phyloP scores from a whole-genome alignment of 208 protist genomes.

The Leishmania lainsoni region DNA sequence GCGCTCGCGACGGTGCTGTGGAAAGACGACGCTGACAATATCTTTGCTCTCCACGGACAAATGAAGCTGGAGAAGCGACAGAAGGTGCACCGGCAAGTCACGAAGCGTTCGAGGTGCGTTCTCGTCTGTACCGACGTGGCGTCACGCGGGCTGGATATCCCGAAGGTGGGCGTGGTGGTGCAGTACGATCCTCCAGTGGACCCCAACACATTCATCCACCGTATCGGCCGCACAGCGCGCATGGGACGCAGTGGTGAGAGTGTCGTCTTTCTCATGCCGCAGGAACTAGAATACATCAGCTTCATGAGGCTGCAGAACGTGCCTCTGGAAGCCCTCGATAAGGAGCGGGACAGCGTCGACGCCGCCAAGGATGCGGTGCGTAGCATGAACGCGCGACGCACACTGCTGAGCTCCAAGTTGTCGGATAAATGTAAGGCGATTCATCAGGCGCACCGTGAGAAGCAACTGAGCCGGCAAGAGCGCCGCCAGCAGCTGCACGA shows the following conservation, averaged over 20 bases:
- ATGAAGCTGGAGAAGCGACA: constrained; percentile 91
- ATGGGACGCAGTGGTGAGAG: constrained; percentile 93
- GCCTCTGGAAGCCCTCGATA: constrained; percentile 70
- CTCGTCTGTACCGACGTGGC: constrained; percentile 97
- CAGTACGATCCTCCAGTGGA: constrained; percentile 98
- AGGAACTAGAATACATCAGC: constrained; percentile 93
- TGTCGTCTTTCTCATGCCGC: constrained; percentile 93
- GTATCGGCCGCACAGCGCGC: constrained; percentile 96
- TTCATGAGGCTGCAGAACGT: constrained; percentile 94
- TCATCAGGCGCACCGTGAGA: constrained; percentile 72
- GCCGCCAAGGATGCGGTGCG: constrained; percentile 50
- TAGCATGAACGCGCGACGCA: constrained; percentile 71
- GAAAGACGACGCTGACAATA: constrained; percentile 51
- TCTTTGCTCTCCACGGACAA: constrained; percentile 92
- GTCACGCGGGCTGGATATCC: constrained; percentile 96
- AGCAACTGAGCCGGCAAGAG: constrained; percentile 72
- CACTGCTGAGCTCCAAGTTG: constrained; percentile 67
- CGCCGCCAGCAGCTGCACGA: constrained; percentile 66
- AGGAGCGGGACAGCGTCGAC: constrained; percentile 67
- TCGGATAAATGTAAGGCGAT: constrained; percentile 69
- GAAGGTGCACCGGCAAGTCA: constrained; percentile 76
- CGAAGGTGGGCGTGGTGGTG: constrained; percentile 94
- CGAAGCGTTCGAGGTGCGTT: constrained; percentile 69
- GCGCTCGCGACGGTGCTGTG: constrained; percentile 70
- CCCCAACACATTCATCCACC: constrained; percentile 96